Conservation (phyloP, 2,329 filamentous ascomycete species). For the Botrytis fragariae region DNA sequence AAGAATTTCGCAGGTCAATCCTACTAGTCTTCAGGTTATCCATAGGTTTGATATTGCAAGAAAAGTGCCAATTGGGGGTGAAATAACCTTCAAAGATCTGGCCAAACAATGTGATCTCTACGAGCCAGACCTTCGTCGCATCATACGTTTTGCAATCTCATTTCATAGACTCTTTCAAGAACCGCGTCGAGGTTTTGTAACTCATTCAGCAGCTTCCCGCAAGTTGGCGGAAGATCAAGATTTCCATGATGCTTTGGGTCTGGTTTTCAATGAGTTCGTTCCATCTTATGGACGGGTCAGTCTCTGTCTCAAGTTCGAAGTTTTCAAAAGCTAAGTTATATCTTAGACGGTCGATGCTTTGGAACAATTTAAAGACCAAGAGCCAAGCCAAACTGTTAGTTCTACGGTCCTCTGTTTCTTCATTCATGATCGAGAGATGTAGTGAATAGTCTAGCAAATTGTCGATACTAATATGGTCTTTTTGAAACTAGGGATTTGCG, state of each 20-base stretch:
- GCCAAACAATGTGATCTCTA: not conserved
- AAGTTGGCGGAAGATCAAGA: not conserved
- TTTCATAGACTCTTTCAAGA: slow-evolving; percentile 7
- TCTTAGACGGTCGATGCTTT: not conserved
- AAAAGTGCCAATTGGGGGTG: slow-evolving; percentile 10
- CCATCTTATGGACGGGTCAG: not conserved
- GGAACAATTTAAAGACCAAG: not conserved
- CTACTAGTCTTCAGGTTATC: slow-evolving; percentile 12
- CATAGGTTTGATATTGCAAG: not conserved
- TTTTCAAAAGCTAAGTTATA: not conserved
- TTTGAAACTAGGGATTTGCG: not conserved
- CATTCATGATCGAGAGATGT: not conserved
- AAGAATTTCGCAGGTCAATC: not conserved
- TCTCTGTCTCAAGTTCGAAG: not conserved
- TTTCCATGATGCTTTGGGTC: not conserved
- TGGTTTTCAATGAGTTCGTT: not conserved
- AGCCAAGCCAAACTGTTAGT: not conserved
- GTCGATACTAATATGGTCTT: not conserved
- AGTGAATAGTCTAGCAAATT: not conserved
- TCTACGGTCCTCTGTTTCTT: not conserved
- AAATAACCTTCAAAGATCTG: slow-evolving; percentile 1
- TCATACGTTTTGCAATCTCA: slow-evolving; percentile 10
- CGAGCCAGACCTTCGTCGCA: not conserved
- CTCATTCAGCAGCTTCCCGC: slow-evolving; percentile 5
- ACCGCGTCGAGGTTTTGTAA: not conserved